Conservation (phyloP, 768 basidiomycete genomes). For the Hypholoma fasciculare region DNA sequence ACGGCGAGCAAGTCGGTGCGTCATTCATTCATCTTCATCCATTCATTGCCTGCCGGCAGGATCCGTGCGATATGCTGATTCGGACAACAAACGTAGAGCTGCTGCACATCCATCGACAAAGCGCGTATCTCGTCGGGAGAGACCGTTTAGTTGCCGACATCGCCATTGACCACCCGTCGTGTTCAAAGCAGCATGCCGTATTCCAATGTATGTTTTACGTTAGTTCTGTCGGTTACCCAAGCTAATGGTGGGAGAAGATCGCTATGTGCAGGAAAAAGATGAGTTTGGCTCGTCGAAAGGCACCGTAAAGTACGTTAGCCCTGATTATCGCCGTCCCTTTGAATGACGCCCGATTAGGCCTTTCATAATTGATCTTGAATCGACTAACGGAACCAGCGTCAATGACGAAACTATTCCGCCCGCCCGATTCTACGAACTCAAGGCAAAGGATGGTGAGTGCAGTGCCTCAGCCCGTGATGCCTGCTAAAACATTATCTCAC, state of each 20-base stretch:
- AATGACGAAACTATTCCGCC: constrained; percentile 85
- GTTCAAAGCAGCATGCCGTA: constrained; percentile 97
- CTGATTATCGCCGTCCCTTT: constrained; percentile 2
- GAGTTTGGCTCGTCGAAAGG: constrained; percentile 81
- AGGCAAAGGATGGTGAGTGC: constrained; percentile 69
- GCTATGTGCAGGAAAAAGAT: constrained; percentile 83
- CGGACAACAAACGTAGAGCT: constrained; percentile 56
- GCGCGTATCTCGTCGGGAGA: constrained; percentile 90
- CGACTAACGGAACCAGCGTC: constrained; percentile 94
- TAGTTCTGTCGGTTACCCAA: not conserved
- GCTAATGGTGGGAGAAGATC: constrained; percentile 44
- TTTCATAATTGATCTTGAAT: constrained; percentile 96
- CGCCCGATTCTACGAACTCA: constrained; percentile 85
- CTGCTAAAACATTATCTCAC: not conserved
- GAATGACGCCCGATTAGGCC: constrained; percentile 54
- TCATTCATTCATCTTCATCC: constrained; percentile 4
- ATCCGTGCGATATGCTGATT: not conserved
- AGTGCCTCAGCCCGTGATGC: not conserved
- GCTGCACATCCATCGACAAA: constrained; percentile 91
- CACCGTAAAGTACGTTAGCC: constrained; percentile 72
- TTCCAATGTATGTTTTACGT: constrained; percentile 74
- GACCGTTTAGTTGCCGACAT: constrained; percentile 88
- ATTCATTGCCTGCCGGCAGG: not conserved
- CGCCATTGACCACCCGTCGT: constrained; percentile 91
- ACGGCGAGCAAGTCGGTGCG: constrained; percentile 87